A percentile compares a stretch with the other conserved stretches of the same genome.
These are phyloP conservation scores for Aureobasidium lini DNA, from an alignment of 2,329 filamentous ascomycete genomes.

Conservation along the genomic window DNA sequence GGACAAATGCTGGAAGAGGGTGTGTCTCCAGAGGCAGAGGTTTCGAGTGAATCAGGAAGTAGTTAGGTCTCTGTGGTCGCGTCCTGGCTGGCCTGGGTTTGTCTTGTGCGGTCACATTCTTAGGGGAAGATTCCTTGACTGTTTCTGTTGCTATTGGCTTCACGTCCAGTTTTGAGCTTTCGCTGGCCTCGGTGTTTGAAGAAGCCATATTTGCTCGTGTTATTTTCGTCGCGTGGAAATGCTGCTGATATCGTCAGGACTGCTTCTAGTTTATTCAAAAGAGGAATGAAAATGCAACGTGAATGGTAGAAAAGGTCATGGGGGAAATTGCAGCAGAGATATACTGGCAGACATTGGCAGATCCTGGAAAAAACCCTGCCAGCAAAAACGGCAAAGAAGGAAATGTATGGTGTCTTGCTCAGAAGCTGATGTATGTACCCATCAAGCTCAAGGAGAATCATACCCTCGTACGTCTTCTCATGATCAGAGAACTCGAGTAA, in stretches of 20 bases:
- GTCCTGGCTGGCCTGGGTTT: slow-evolving; percentile 20
- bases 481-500: too few relatives aligned
- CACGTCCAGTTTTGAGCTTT: neutral
- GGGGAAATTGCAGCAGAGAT: too few relatives aligned
- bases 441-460: too few relatives aligned
- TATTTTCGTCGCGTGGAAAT: too few relatives aligned
- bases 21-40: slow-evolving; percentile 74
- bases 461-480: too few relatives aligned
- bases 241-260: neutral
- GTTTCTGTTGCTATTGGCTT: neutral
- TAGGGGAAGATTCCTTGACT: neutral
- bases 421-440: too few relatives aligned
- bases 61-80: slow-evolving; percentile 43
- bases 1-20: slow-evolving; percentile 80
- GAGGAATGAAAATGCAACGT: too few relatives aligned
- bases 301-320: too few relatives aligned
- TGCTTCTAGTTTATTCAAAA: neutral
- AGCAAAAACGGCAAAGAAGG: too few relatives aligned
- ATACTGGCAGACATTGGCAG: too few relatives aligned
- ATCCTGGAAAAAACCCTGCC: too few relatives aligned
- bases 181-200: neutral
- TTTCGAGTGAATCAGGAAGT: slow-evolving; percentile 70
- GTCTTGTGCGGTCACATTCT: slow-evolving; percentile 16
- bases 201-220: neutral
- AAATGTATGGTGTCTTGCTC: too few relatives aligned